A percentile compares a stretch with the other conserved stretches of the same genome.
These are phyloP conservation scores for Bacterosira constricta DNA, from an alignment of 108 stramenopile genomes.

Conservation along the genomic window DNA sequence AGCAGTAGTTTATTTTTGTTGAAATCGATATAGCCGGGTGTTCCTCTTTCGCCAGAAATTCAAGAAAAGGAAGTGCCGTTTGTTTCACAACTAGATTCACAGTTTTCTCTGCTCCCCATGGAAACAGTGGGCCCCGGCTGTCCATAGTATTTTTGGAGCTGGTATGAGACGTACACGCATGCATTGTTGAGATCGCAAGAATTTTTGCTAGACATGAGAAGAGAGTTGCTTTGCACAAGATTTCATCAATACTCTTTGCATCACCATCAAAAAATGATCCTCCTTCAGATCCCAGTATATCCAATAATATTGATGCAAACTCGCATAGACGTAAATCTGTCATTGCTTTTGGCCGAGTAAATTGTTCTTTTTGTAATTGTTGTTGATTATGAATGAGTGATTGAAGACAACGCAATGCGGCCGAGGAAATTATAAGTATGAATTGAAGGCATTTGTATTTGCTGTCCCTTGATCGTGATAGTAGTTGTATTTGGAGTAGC, in stretches of 20 bases:
- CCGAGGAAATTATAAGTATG: conserved; percentile 11
- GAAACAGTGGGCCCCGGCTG: conserved; percentile 19
- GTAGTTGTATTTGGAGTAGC: conserved; percentile 3
- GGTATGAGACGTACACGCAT: not conserved
- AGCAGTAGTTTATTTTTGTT: conserved; percentile 14
- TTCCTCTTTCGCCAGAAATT: not conserved
- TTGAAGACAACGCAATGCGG: conserved; percentile 24
- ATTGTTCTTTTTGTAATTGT: not conserved
- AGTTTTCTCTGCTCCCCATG: conserved; percentile 50
- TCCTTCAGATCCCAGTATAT: conserved; percentile 4
- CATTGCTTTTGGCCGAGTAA: conserved; percentile 8
- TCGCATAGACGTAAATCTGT: conserved; percentile 32
- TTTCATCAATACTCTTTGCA: conserved; percentile 1
- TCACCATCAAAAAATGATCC: not conserved
- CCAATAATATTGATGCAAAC: conserved; percentile 37
- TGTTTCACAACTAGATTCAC: conserved; percentile 37
- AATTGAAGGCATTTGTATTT: conserved; percentile 6
- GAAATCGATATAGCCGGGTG: not conserved
- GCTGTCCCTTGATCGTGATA: conserved; percentile 1
- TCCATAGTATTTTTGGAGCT: conserved; percentile 1
- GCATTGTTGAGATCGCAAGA: conserved; percentile 22
- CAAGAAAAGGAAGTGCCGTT: conserved; percentile 34
- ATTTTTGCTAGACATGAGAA: conserved; percentile 41
- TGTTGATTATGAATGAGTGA: not conserved
- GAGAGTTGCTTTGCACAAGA: conserved; percentile 33